Percentiles rank a stretch among this genome's conserved stretches.
Evolutionary conservation across 176 grass and related monocot species (phyloP).

Genomic region (Rhipidocladum racemiflorum): DNA sequence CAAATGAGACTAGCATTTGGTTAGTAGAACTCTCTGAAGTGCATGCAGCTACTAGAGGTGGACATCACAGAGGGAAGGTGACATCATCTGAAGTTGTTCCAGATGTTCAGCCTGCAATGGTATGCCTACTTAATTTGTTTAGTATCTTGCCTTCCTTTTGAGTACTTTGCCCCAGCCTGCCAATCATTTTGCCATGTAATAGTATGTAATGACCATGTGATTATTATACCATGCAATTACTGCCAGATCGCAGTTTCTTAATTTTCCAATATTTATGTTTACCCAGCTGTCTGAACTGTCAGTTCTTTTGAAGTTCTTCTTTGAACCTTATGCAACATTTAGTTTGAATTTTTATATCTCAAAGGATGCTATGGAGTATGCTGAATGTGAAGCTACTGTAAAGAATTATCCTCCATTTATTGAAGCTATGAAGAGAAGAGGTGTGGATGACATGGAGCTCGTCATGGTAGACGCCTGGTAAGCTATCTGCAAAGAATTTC

Average conservation of each 20-base stretch:
- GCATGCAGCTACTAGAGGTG: constrained; percentile 95
- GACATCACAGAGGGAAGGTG: constrained; percentile 97
- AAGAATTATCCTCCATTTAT: constrained; percentile 92
- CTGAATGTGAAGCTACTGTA: constrained; percentile 95
- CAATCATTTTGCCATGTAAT: neutral
- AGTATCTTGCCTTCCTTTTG: constrained; percentile 17
- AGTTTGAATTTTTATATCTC: constrained; percentile 31
- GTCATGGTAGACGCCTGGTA: constrained; percentile 99
- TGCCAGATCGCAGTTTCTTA: neutral
- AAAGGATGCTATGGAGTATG: constrained; percentile 97
- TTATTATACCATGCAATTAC: neutral
- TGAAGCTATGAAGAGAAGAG: constrained; percentile 99
- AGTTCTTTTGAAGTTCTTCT: neutral
- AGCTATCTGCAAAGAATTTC: neutral
- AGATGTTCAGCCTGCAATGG: constrained; percentile 97
- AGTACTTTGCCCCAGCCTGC: neutral
- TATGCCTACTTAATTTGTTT: constrained; percentile 38
- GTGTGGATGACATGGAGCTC: constrained; percentile 98
- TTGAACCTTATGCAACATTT: neutral
- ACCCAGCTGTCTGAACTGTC: neutral
- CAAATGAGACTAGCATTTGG: constrained; percentile 97
- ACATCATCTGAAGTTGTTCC: constrained; percentile 77
- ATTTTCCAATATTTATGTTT: constrained; percentile 22
- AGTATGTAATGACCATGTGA: neutral
- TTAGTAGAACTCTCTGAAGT: constrained; percentile 94